Evolutionary conservation across 768 basidiomycete genomes (phyloP).

Genomic region (Saitozyma podzolica): DNA sequence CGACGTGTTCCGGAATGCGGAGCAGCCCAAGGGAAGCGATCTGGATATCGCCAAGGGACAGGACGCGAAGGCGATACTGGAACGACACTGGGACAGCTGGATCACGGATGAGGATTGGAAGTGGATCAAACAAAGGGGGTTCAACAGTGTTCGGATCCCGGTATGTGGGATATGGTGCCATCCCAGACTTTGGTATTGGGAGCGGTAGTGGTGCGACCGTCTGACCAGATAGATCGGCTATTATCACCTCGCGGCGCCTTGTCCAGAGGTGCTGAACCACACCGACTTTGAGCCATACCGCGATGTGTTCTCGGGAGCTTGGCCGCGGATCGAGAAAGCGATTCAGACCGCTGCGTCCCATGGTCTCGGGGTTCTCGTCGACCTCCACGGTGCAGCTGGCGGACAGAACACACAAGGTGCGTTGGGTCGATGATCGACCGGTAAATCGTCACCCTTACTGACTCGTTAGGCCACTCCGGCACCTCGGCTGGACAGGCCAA

Average conservation of each 20-base stretch:
- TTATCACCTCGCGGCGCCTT: constrained; percentile 73
- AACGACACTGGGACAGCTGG: constrained; percentile 75
- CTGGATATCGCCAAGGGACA: constrained; percentile 60
- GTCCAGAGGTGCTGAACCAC: constrained; percentile 66
- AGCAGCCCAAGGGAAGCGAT: constrained; percentile 62
- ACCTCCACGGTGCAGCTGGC: constrained; percentile 83
- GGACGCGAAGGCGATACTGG: constrained; percentile 58
- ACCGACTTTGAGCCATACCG: constrained; percentile 67
- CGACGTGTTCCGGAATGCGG: constrained; percentile 60
- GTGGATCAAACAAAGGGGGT: constrained; percentile 61
- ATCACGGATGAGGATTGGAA: constrained; percentile 79
- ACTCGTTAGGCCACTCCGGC: constrained; percentile 54
- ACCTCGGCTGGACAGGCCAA: constrained; percentile 55
- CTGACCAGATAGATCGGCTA: constrained; percentile 62
- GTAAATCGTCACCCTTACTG: background rate
- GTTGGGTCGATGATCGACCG: background rate
- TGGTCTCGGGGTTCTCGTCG: constrained; percentile 77
- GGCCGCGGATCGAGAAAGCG: constrained; percentile 64
- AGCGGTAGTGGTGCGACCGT: background rate
- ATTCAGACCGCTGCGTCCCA: constrained; percentile 64
- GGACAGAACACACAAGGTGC: constrained; percentile 49
- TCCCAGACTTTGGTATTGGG: background rate
- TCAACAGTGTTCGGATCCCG: constrained; percentile 66
- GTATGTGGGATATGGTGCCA: constrained; percentile 52
- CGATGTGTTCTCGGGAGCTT: constrained; percentile 64